Conservation (phyloP, 2,329 filamentous ascomycete genomes). For the Sporothrix humicola region DNA sequence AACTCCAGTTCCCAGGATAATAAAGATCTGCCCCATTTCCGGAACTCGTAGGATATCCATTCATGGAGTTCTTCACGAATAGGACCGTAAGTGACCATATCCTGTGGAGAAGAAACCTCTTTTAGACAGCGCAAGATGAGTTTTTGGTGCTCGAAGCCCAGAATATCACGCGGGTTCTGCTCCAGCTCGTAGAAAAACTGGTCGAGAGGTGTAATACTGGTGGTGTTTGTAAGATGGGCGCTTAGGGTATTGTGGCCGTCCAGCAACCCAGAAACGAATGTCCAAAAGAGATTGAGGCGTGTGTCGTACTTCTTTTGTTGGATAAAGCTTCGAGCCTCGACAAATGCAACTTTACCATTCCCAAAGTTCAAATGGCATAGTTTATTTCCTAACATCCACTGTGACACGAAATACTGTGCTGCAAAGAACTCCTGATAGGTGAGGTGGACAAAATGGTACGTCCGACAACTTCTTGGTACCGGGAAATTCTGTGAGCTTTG, state of each 20-base stretch:
- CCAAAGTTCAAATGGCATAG: neutral
- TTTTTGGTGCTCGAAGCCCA: neutral
- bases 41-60: neutral
- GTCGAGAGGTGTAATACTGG: neutral
- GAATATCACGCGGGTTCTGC: neutral
- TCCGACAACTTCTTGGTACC: neutral
- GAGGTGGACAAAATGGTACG: neutral
- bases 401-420: neutral
- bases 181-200: neutral
- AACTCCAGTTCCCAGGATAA: too few species aligned
- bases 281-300: neutral
- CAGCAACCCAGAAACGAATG: neutral
- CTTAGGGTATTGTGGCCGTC: neutral
- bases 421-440: constrained; percentile 10
- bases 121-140: neutral
- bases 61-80: neutral
- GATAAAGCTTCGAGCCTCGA: neutral
- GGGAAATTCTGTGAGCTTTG: neutral
- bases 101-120: neutral
- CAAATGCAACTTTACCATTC: neutral
- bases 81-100: neutral
- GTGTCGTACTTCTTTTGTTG: neutral
- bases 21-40: too few species aligned
- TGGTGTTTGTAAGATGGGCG: neutral
- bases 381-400: neutral